Base-by-base conservation (phyloP, 495 filamentous ascomycete genomes). In the Penicillium mononematosum region DNA sequence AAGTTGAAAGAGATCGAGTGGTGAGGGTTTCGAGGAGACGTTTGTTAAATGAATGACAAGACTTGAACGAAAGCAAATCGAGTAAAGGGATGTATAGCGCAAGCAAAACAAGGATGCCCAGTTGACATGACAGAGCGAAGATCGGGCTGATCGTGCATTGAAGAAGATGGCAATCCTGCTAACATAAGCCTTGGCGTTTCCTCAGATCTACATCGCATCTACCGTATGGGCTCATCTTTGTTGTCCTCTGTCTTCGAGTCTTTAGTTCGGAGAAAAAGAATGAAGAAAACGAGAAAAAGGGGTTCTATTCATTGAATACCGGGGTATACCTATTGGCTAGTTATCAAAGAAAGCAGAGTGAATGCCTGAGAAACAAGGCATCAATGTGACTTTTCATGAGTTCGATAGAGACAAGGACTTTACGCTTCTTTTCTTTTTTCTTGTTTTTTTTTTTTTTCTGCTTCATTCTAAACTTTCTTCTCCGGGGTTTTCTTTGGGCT, bases 121-220 rank as follows among this genome's bases (percentile, higher is more conserved):
- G 41, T 44, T 63, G 57, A 50, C n/a, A 12, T 50, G 29, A 38
- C 20, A 22, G 19, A 58, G 50, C 36, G 58, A 59, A 61, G 62
- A 60, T 60, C 53, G 44, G 55, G 58, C 49, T 66, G 58, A 65
- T 65, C 65, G 58, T 65, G 51, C 56, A 51, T 50, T 10, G 42
- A 36, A 24, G 48, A 42, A 31, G 48, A 43, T 42, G n/a, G 50
- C 39, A 27, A 53, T 32, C 56, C 44, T 63, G 65, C 59, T 68
- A 60, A 68, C 51, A 53, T 65, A 68, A 68, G 65, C 62, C 62
- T 48, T 48, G 45, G 45, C 45, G 16, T 48, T 48, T 48, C 29
- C 14, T 17, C 29, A 48, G n/a, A 48, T 48, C 45, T 34, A 48
- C n/a, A 22, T 48, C 11, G 27, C 25, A 29, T 27, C 31, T 31